These are phyloP conservation scores for Evernia prunastri DNA, from an alignment of 495 filamentous ascomycete genomes.

Conservation along the genomic window DNA sequence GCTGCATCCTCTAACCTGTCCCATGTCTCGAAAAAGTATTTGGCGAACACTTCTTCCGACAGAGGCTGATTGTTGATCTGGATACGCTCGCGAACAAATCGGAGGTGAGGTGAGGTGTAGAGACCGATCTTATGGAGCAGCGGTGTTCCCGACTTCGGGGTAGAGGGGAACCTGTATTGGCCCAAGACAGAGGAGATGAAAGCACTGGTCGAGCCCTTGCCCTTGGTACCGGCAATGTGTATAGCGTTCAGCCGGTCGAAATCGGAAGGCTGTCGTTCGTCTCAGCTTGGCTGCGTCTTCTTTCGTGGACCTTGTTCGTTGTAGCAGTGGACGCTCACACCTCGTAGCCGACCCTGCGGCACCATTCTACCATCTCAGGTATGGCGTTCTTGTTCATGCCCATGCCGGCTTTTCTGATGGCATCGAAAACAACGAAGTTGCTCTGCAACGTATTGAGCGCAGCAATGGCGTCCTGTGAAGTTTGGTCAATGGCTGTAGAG, in stretches of 20 bases:
- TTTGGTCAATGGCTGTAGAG: neutral
- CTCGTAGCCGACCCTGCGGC: constrained; percentile 71
- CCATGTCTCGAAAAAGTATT: constrained; percentile 88
- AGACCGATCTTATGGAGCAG: constrained; percentile 60
- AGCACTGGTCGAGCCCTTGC: constrained; percentile 77
- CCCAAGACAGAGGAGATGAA: constrained; percentile 56
- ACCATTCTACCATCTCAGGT: constrained; percentile 71
- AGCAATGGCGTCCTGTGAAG: constrained; percentile 69
- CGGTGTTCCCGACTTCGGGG: constrained; percentile 35
- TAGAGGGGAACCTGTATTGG: constrained; percentile 43
- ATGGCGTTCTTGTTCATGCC: constrained; percentile 61
- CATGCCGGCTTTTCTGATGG: constrained; percentile 61
- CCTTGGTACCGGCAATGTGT: constrained; percentile 89
- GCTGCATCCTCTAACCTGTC: constrained; percentile 59
- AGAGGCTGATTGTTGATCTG: constrained; percentile 71
- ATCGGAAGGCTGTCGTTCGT: constrained; percentile 56
- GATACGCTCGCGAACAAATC: constrained; percentile 83
- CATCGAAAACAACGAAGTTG: constrained; percentile 71
- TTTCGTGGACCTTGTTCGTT: too few species aligned
- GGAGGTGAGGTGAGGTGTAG: constrained; percentile 83
- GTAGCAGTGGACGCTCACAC: constrained; percentile 36
- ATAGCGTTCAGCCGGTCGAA: constrained; percentile 68
- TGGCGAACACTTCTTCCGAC: constrained; percentile 67
- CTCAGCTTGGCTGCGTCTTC: constrained; percentile 6
- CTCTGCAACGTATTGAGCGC: constrained; percentile 87